A percentile compares a stretch with the other conserved stretches of the same genome.
Evolutionary conservation across 2,329 filamentous ascomycete genomes (phyloP).

Genomic region (Trichoderma sp.): DNA sequence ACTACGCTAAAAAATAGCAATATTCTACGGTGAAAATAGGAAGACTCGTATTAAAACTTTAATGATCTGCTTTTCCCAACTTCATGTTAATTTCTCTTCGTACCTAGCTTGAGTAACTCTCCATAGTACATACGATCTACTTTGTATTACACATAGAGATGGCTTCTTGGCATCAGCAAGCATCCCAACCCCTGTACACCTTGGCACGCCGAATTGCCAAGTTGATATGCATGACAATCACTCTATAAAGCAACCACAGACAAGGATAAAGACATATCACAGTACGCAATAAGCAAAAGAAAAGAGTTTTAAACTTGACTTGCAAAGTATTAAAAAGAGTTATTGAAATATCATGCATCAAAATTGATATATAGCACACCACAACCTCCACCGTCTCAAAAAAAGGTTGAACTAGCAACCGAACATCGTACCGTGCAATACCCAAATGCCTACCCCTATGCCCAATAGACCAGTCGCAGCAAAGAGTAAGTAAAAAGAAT

Average conservation of each 20-base stretch:
- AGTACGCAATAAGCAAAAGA: background rate
- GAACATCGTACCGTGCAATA: conserved; percentile 13
- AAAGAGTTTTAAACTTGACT: background rate
- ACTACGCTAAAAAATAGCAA: too few species aligned
- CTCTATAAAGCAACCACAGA: background rate
- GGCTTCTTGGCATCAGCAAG: background rate
- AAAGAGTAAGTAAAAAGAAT: conserved; percentile 13
- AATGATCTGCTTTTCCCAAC: too few species aligned
- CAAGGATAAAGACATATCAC: background rate
- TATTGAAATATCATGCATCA: background rate
- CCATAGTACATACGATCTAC: background rate
- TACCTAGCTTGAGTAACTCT: background rate
- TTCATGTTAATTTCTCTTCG: background rate
- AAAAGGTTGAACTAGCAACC: background rate
- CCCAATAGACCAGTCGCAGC: conserved; percentile 7
- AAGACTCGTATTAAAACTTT: too few species aligned
- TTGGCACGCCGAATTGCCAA: background rate
- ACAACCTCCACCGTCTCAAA: background rate
- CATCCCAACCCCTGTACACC: background rate
- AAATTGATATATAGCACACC: background rate
- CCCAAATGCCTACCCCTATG: conserved; percentile 20
- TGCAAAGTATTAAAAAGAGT: background rate
- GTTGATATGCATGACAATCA: background rate
- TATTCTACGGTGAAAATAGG: too few species aligned
- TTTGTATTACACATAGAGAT: background rate